Evolutionary conservation across 2,329 filamentous ascomycete species (phyloP).

Genomic region (Hirsutella rhossiliensis): DNA sequence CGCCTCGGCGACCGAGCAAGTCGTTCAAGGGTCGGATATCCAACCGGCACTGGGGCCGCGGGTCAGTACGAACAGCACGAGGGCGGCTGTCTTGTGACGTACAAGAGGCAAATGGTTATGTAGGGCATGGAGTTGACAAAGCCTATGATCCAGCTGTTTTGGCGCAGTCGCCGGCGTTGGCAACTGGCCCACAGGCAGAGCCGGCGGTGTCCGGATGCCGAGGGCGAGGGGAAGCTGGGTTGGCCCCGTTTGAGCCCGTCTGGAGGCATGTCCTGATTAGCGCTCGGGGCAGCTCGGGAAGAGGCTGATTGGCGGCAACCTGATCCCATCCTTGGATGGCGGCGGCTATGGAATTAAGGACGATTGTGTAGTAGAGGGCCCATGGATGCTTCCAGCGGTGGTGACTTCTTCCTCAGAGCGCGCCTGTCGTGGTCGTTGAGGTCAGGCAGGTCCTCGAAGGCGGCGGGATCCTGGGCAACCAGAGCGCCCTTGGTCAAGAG

Average conservation of each 20-base stretch:
- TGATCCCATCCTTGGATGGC: constrained; percentile 37
- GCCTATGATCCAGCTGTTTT: constrained; percentile 49
- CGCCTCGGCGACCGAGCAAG: constrained; percentile 45
- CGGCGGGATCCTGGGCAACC: constrained; percentile 23
- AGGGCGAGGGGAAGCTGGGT: constrained; percentile 32
- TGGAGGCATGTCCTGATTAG: constrained; percentile 4
- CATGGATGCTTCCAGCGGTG: constrained; percentile 46
- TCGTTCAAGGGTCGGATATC: constrained; percentile 50
- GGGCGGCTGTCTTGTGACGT: constrained; percentile 7
- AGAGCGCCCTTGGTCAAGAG: constrained; percentile 25
- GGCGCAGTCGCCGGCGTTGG: constrained; percentile 22
- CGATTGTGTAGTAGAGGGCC: constrained; percentile 35
- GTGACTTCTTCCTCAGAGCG: constrained; percentile 33
- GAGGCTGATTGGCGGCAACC: constrained; percentile 12
- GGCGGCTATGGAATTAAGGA: constrained; percentile 39
- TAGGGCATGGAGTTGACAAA: constrained; percentile 41
- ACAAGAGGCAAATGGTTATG: constrained; percentile 30
- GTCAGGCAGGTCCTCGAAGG: constrained; percentile 14
- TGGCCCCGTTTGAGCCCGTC: constrained; percentile 35
- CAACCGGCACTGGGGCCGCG: constrained; percentile 33
- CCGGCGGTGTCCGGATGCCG: constrained; percentile 24
- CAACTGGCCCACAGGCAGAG: constrained; percentile 17
- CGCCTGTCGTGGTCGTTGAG: constrained; percentile 24
- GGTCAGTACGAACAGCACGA: too few species aligned
- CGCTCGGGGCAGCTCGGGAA: too few species aligned